These are phyloP conservation scores for Naganishia liquefaciens DNA, from an alignment of 1,284 basidiomycete genomes.

Conservation along the genomic window DNA sequence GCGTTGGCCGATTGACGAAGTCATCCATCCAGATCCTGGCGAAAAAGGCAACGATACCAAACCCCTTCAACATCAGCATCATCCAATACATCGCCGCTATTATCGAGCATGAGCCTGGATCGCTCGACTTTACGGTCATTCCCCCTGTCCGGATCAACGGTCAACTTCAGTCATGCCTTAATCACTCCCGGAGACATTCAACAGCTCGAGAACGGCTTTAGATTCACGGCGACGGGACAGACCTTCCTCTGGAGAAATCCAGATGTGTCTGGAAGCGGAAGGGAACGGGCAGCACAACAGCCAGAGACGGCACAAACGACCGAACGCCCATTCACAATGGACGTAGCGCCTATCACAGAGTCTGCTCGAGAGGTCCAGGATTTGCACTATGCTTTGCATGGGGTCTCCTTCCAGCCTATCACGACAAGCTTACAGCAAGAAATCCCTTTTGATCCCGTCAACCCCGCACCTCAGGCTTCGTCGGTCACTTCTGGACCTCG, in stretches of 20 bases:
- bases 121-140: not conserved
- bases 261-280: no score
- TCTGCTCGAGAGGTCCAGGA: not conserved
- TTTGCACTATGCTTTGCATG: not conserved
- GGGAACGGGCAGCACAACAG: not conserved
- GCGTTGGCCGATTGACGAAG: not conserved
- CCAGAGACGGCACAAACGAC: not conserved
- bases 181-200: slow-evolving; percentile 10
- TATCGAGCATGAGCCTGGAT: no score
- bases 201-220: not conserved
- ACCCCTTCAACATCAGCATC: not conserved
- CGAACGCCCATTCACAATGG: not conserved
- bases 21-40: not conserved
- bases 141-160: slow-evolving; percentile 1
- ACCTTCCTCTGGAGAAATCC: slow-evolving; percentile 23
- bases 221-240: slow-evolving; percentile 7
- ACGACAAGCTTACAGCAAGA: not conserved
- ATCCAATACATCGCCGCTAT: no score
- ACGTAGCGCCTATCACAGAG: not conserved
- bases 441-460: no score
- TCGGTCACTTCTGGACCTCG: not conserved
- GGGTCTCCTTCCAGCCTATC: not conserved
- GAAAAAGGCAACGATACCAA: not conserved
- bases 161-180: slow-evolving; percentile 15
- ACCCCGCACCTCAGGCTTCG: no score